phyloP scores from a whole-genome alignment of 1,139 yeast genomes.

The Suhomyces guaymorum region DNA sequence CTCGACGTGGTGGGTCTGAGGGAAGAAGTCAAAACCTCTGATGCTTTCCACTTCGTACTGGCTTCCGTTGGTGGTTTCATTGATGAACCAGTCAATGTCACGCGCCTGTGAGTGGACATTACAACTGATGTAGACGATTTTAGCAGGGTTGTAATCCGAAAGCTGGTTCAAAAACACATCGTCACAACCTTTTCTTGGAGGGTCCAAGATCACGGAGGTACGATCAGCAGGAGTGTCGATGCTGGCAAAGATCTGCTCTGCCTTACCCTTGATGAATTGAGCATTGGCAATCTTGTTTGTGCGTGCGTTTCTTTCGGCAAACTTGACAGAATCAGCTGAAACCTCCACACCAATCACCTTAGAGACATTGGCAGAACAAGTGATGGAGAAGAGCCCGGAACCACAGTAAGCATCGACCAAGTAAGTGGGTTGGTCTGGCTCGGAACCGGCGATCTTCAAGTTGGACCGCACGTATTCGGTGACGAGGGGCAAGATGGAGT shows the following conservation, averaged over 20 bases:
- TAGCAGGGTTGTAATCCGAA: slow-evolving; percentile 78
- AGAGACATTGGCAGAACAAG: slow-evolving; percentile 78
- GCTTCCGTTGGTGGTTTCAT: slow-evolving; percentile 61
- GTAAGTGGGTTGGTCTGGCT: slow-evolving; percentile 49
- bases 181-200: slow-evolving; percentile 97
- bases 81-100: slow-evolving; percentile 81
- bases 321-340: slow-evolving; percentile 84
- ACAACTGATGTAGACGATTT: slow-evolving; percentile 89
- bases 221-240: slow-evolving; percentile 67
- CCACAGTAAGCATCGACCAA: slow-evolving; percentile 98
- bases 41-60: slow-evolving; percentile 74
- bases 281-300: slow-evolving; percentile 76
- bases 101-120: slow-evolving; percentile 97
- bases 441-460: slow-evolving; percentile 45
- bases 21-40: slow-evolving; percentile 95
- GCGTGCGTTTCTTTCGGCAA: slow-evolving; percentile 80
- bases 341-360: slow-evolving; percentile 93
- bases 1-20: slow-evolving; percentile 97
- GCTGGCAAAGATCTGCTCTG: slow-evolving; percentile 81
- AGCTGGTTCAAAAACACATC: slow-evolving; percentile 82
- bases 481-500: slow-evolving; percentile 81
- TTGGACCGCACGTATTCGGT: slow-evolving; percentile 78
- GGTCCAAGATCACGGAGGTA: slow-evolving; percentile 91
- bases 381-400: slow-evolving; percentile 87
- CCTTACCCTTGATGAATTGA: slow-evolving; percentile 84